phyloP scores from a whole-genome alignment of 2,329 filamentous ascomycete species.

The Fusarium sarcochroum region DNA sequence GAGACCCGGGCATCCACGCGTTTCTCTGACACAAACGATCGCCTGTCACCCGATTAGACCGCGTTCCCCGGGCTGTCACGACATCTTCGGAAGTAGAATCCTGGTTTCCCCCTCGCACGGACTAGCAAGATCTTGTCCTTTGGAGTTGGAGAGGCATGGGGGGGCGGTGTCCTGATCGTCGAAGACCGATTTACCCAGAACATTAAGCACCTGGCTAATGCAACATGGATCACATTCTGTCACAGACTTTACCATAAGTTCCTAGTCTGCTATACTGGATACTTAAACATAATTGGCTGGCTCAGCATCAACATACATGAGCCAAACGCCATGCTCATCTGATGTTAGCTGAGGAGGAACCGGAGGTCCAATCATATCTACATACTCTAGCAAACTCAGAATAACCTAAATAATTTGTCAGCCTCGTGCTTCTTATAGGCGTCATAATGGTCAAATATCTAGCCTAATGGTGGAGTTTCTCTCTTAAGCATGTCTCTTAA shows the following conservation, averaged over 20 bases:
- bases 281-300: not conserved
- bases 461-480: not conserved
- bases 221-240: not conserved
- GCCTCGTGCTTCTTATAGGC: not conserved
- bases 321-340: slow-evolving; percentile 7
- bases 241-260: not conserved
- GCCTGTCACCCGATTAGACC: not conserved
- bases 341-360: not conserved
- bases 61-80: not conserved
- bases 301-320: not conserved
- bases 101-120: not conserved
- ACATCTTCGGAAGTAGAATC: no score
- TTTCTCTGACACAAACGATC: not conserved
- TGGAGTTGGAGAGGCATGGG: not conserved
- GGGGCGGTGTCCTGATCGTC: slow-evolving; percentile 11
- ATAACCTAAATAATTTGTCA: not conserved
- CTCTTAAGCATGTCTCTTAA: not conserved
- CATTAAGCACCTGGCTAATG: not conserved
- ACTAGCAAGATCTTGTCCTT: not conserved
- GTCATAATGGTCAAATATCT: not conserved
- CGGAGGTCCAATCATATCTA: not conserved
- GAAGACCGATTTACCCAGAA: not conserved
- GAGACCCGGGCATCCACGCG: not conserved
- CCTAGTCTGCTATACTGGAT: not conserved
- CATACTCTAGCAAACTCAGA: accelerated